phyloP scores from a whole-genome alignment of 768 basidiomycete species.

The Galerina marginata region DNA sequence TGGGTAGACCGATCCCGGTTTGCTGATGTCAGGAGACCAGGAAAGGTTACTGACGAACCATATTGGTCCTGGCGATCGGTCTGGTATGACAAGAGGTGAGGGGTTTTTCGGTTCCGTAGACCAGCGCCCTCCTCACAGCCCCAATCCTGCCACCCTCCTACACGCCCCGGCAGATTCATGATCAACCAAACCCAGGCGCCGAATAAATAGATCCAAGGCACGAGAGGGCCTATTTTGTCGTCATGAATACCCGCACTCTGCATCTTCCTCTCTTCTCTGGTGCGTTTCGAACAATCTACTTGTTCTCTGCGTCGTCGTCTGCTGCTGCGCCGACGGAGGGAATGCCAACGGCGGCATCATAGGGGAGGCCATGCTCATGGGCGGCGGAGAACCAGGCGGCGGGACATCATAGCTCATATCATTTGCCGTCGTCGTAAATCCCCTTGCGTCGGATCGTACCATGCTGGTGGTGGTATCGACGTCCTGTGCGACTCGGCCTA shows the following conservation, averaged over 20 bases:
- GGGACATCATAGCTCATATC: constrained; percentile 24
- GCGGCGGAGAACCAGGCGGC: constrained; percentile 22
- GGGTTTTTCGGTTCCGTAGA: too few species aligned
- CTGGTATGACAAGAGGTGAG: too few species aligned
- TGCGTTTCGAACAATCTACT: constrained; percentile 17
- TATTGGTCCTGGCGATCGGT: too few species aligned
- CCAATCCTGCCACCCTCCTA: too few species aligned
- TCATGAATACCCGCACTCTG: constrained; percentile 23
- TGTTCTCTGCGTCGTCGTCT: constrained; percentile 15
- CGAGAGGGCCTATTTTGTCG: neutral
- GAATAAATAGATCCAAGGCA: neutral
- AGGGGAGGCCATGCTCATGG: constrained; percentile 15
- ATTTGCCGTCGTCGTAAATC: constrained; percentile 18
- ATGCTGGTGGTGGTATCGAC: constrained; percentile 26
- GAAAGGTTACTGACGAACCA: too few species aligned
- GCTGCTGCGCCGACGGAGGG: constrained; percentile 13
- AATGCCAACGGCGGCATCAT: constrained; percentile 20
- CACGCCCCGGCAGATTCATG: neutral
- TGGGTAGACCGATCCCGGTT: too few species aligned
- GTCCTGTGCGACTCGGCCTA: constrained; percentile 28
- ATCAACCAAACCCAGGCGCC: neutral
- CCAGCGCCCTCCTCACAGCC: too few species aligned
- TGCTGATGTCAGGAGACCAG: too few species aligned
- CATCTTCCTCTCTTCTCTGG: constrained; percentile 15
- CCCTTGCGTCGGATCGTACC: constrained; percentile 27